A percentile compares a stretch with the other conserved stretches of the same genome.
These are phyloP conservation scores for Schwanniomyces polymorphus DNA, from an alignment of 805 yeast genomes.

Conservation along the genomic window DNA sequence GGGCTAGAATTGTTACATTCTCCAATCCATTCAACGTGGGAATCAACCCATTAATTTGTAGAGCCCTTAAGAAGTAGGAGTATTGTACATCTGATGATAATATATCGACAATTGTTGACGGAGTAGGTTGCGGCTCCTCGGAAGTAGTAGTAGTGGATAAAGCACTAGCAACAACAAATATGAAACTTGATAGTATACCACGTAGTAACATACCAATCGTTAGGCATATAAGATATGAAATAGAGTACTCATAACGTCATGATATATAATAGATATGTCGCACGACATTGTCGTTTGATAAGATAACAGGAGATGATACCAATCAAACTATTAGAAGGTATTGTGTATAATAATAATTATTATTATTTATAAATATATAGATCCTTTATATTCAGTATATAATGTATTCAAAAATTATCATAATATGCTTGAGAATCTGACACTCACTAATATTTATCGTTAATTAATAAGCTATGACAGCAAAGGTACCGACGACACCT, in stretches of 20 bases:
- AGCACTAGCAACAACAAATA: background rate
- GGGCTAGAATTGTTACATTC: slow-evolving; percentile 77
- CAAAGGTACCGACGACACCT: slow-evolving; percentile 62
- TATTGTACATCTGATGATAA: slow-evolving; percentile 68
- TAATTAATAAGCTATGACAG: slow-evolving; percentile 27
- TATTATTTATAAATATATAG: background rate
- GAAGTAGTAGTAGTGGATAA: background rate
- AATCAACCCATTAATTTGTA: slow-evolving; percentile 64
- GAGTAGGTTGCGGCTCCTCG: slow-evolving; percentile 16
- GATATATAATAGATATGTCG: background rate
- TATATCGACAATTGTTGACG: slow-evolving; percentile 61
- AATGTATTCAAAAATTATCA: background rate
- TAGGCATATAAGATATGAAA: no score
- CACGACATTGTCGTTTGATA: background rate
- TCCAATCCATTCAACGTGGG: slow-evolving; percentile 58
- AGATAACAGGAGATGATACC: background rate
- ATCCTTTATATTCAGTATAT: background rate
- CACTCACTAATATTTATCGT: background rate
- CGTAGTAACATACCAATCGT: background rate
- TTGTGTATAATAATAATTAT: no score
- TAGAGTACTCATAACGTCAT: background rate
- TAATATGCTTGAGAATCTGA: no score
- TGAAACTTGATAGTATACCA: background rate
- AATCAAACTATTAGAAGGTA: background rate
- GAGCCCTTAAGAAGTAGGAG: slow-evolving; percentile 56